A percentile compares a stretch with the other conserved stretches of the same genome.
These are phyloP conservation scores for Arthromyces matolae DNA, from an alignment of 768 basidiomycete genomes.

Conservation along the genomic window DNA sequence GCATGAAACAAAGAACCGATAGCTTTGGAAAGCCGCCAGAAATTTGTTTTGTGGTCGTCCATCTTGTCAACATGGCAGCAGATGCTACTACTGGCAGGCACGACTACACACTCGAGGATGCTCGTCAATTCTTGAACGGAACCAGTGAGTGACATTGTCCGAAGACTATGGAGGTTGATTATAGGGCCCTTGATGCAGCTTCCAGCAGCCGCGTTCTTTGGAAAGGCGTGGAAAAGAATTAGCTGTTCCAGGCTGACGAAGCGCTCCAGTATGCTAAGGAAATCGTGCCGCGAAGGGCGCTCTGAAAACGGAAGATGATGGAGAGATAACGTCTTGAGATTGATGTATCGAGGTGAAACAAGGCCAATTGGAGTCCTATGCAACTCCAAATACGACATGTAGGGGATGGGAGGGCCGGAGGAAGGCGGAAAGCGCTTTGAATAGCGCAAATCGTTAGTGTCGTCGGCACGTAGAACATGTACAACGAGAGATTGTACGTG, in stretches of 20 bases:
- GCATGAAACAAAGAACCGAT: slow-evolving; percentile 25
- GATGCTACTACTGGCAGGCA: slow-evolving; percentile 25
- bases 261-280: slow-evolving; percentile 30
- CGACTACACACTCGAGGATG: slow-evolving; percentile 25
- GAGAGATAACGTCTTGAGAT: slow-evolving; percentile 33
- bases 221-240: slow-evolving; percentile 32
- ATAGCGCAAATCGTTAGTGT: slow-evolving; percentile 16
- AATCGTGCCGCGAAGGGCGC: slow-evolving; percentile 30
- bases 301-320: slow-evolving; percentile 34
- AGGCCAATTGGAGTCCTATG: slow-evolving; percentile 35
- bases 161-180: slow-evolving; percentile 26
- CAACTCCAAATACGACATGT: slow-evolving; percentile 33
- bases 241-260: slow-evolving; percentile 31
- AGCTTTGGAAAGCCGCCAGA: slow-evolving; percentile 25
- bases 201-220: slow-evolving; percentile 21
- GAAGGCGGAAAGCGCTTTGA: slow-evolving; percentile 27
- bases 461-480: slow-evolving; percentile 23
- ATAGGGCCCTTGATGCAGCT: slow-evolving; percentile 14
- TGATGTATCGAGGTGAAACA: slow-evolving; percentile 32
- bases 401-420: slow-evolving; percentile 25
- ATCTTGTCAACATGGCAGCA: slow-evolving; percentile 25
- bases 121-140: slow-evolving; percentile 27
- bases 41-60: slow-evolving; percentile 24
- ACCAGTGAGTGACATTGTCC: slow-evolving; percentile 29
- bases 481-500: slow-evolving; percentile 32